These are phyloP conservation scores for Hsuehochloa calcarea DNA, from an alignment of 176 grass and related monocot species.

Conservation along the genomic window DNA sequence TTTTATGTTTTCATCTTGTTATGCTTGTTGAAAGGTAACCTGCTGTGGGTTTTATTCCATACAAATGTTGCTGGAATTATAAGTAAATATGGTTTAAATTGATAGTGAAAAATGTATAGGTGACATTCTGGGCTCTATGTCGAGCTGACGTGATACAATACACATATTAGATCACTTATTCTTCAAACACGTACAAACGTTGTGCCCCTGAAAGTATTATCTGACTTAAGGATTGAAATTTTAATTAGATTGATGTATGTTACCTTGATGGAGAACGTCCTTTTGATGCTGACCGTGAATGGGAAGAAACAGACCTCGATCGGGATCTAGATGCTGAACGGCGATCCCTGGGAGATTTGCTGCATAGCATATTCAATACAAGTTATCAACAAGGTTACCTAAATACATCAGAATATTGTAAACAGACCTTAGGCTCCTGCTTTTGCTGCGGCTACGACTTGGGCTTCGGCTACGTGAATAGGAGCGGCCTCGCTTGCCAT, in stretches of 20 bases:
- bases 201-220: neutral
- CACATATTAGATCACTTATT: neutral
- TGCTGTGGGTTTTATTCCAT: too few species aligned
- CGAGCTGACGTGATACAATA: too few species aligned
- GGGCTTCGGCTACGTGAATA: conserved; percentile 61
- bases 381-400: neutral
- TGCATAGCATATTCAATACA: conserved; percentile 21
- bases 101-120: too few species aligned
- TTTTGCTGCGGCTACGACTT: conserved; percentile 55
- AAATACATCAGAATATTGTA: neutral
- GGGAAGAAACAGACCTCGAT: conserved; percentile 51
- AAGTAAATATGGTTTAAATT: too few species aligned
- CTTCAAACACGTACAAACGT: neutral
- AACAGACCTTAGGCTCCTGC: conserved; percentile 55
- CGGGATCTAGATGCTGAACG: conserved; percentile 44
- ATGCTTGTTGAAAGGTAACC: too few species aligned
- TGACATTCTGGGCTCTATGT: too few species aligned
- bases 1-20: too few species aligned
- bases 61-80: too few species aligned
- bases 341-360: conserved; percentile 54
- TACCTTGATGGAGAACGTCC: conserved; percentile 55
- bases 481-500: conserved; percentile 45
- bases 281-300: conserved; percentile 45
- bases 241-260: neutral
- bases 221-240: neutral